phyloP scores from a whole-genome alignment of 805 yeast genomes.

The Scheffersomyces amazonensis region DNA sequence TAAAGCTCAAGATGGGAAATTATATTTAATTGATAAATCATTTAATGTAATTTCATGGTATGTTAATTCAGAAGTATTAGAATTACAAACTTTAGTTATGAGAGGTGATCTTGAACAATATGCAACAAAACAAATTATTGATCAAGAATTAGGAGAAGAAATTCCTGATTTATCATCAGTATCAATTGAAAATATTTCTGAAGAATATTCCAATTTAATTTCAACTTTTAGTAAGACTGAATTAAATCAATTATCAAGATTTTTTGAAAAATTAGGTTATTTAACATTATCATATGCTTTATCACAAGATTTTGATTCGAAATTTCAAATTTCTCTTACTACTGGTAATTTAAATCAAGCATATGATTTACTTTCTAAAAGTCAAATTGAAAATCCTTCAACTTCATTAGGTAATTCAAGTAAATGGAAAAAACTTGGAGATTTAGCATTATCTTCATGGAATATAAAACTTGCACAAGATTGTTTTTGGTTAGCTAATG shows the following conservation, averaged over 20 bases:
- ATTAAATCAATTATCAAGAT: conserved; percentile 78
- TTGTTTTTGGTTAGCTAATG: conserved; percentile 76
- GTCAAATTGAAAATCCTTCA: conserved; percentile 48
- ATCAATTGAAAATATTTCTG: conserved; percentile 57
- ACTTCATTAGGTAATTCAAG: conserved; percentile 27
- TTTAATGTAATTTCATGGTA: conserved; percentile 78
- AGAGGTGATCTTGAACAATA: conserved; percentile 87
- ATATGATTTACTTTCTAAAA: conserved; percentile 40
- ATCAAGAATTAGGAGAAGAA: conserved; percentile 37
- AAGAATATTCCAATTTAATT: conserved; percentile 45
- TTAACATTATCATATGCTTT: conserved; percentile 78
- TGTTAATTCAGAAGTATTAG: conserved; percentile 81
- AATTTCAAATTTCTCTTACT: conserved; percentile 82
- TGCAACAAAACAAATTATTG: conserved; percentile 24
- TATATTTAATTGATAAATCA: conserved; percentile 89
- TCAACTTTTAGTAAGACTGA: conserved; percentile 65
- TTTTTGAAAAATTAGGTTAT: conserved; percentile 90
- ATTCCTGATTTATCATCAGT: conserved; percentile 35
- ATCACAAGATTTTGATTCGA: conserved; percentile 86
- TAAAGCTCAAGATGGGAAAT: conserved; percentile 83
- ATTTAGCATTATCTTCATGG: conserved; percentile 75
- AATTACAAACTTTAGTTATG: conserved; percentile 92
- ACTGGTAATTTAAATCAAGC: conserved; percentile 75
- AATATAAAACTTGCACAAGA: conserved; percentile 76
- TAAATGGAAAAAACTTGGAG: conserved; percentile 93